These are phyloP conservation scores for Ustilago nuda DNA, from an alignment of 1,284 basidiomycete genomes.

Conservation along the genomic window DNA sequence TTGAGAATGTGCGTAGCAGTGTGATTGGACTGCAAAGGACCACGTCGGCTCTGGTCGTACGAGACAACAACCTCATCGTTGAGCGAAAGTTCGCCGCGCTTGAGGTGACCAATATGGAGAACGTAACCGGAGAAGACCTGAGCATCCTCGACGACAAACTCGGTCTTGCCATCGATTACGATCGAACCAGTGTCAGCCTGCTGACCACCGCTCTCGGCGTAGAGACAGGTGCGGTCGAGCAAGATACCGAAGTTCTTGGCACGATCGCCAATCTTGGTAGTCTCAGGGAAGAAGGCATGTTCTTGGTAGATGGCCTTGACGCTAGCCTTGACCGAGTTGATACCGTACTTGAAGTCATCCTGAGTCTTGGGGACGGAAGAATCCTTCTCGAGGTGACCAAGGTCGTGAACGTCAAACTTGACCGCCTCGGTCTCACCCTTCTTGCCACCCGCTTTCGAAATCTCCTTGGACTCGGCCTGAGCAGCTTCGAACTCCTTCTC, in stretches of 20 bases:
- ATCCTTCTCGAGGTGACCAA: slow-evolving; percentile 86
- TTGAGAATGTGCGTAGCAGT: slow-evolving; percentile 99
- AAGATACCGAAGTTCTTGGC: slow-evolving; percentile 83
- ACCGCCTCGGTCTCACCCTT: slow-evolving; percentile 75
- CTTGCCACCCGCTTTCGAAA: slow-evolving; percentile 84
- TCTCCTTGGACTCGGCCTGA: slow-evolving; percentile 87
- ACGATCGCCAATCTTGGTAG: slow-evolving; percentile 69
- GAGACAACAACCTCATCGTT: slow-evolving; percentile 79
- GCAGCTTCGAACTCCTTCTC: slow-evolving; percentile 90
- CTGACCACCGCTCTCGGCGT: slow-evolving; percentile 96
- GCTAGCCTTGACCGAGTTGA: slow-evolving; percentile 75
- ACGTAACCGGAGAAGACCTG: slow-evolving; percentile 88
- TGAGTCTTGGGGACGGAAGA: slow-evolving; percentile 88
- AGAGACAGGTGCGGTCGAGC: slow-evolving; percentile 95
- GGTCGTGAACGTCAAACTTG: slow-evolving; percentile 95
- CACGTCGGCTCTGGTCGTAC: slow-evolving; percentile 84
- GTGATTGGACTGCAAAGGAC: slow-evolving; percentile 96
- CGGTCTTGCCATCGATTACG: slow-evolving; percentile 88
- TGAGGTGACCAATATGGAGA: slow-evolving; percentile 87
- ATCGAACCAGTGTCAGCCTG: slow-evolving; percentile 96
- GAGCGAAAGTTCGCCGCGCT: slow-evolving; percentile 78
- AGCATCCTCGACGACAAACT: slow-evolving; percentile 93
- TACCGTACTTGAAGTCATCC: slow-evolving; percentile 89
- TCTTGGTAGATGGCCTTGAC: slow-evolving; percentile 89
- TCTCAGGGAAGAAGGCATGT: slow-evolving; percentile 76